A percentile compares a stretch with the other conserved stretches of the same genome.
Evolutionary conservation across 108 stramenopile genomes (phyloP).

Genomic region (Fistulifera solaris): DNA sequence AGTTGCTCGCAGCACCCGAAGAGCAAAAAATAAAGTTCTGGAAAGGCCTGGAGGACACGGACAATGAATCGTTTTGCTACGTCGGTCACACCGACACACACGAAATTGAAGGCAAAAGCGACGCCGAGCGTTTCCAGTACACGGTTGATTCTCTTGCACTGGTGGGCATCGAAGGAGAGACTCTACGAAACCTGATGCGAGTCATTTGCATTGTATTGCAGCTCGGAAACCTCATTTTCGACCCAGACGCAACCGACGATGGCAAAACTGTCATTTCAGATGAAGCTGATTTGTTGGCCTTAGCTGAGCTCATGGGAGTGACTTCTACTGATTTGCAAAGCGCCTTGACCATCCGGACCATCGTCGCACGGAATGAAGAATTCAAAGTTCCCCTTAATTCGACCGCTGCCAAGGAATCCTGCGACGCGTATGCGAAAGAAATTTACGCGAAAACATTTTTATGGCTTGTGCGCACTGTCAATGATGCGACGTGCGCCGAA

Average conservation of each 20-base stretch:
- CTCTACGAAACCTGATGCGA: conserved; percentile 47
- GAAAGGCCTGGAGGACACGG: conserved; percentile 62
- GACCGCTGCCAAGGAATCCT: conserved; percentile 63
- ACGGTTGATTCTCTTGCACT: conserved; percentile 57
- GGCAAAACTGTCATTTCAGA: conserved; percentile 55
- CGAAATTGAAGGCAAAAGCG: conserved; percentile 68
- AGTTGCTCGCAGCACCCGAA: conserved; percentile 79
- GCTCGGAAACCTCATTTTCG: conserved; percentile 84
- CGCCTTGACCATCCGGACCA: conserved; percentile 74
- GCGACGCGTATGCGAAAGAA: conserved; percentile 95
- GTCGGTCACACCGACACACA: conserved; percentile 40
- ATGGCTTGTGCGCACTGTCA: conserved; percentile 81
- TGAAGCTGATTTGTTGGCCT: conserved; percentile 41
- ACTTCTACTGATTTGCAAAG: conserved; percentile 32
- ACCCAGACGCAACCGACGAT: conserved; percentile 49
- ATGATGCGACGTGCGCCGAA: conserved; percentile 64
- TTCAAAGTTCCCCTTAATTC: conserved; percentile 75
- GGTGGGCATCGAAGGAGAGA: conserved; percentile 59
- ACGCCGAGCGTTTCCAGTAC: conserved; percentile 55
- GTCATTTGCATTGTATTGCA: conserved; percentile 80
- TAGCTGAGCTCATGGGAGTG: conserved; percentile 76
- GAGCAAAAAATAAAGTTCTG: conserved; percentile 47
- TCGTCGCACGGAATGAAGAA: conserved; percentile 61
- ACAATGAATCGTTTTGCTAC: conserved; percentile 59
- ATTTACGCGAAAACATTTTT: conserved; percentile 74